Evolutionary conservation across 768 basidiomycete genomes (phyloP).

Genomic region (Boletus rubropictus): DNA sequence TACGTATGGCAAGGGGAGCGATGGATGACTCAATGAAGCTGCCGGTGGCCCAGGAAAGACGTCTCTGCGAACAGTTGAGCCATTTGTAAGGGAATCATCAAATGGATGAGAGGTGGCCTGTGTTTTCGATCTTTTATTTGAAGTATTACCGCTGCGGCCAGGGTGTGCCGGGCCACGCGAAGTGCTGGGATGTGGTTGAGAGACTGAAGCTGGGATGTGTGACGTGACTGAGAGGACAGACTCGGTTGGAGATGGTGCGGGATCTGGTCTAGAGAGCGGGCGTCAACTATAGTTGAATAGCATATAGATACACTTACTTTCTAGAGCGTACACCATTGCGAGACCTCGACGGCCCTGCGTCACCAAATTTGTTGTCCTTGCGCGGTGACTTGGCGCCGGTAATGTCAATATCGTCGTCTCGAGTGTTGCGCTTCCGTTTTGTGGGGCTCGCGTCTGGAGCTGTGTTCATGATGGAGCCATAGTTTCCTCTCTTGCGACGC

Average conservation of each 20-base stretch:
- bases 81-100: conserved; percentile 38
- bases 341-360: conserved; percentile 38
- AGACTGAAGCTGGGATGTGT: conserved; percentile 42
- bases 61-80: conserved; percentile 37
- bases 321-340: conserved; percentile 52
- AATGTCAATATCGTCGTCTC: conserved; percentile 62
- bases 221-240: conserved; percentile 69
- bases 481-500: conserved; percentile 52
- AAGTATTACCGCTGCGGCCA: conserved; percentile 28
- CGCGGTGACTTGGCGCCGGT: conserved; percentile 51
- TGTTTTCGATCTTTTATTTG: conserved; percentile 40
- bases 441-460: conserved; percentile 54
- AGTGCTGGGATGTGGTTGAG: conserved; percentile 24
- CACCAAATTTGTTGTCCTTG: conserved; percentile 48
- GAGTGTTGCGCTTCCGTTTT: conserved; percentile 54
- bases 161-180: conserved; percentile 28
- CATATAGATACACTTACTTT: conserved; percentile 42
- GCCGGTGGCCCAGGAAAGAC: conserved; percentile 47
- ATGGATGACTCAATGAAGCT: conserved; percentile 46
- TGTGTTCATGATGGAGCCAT: conserved; percentile 48
- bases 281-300: background rate
- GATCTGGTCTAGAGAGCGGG: conserved; percentile 45
- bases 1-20: conserved; percentile 42
- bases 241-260: conserved; percentile 65
- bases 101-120: conserved; percentile 36